A percentile compares a stretch with the other conserved stretches of the same genome.
Evolutionary conservation across 1,284 basidiomycete species (phyloP).

Genomic region (Rhodotorula sp.): DNA sequence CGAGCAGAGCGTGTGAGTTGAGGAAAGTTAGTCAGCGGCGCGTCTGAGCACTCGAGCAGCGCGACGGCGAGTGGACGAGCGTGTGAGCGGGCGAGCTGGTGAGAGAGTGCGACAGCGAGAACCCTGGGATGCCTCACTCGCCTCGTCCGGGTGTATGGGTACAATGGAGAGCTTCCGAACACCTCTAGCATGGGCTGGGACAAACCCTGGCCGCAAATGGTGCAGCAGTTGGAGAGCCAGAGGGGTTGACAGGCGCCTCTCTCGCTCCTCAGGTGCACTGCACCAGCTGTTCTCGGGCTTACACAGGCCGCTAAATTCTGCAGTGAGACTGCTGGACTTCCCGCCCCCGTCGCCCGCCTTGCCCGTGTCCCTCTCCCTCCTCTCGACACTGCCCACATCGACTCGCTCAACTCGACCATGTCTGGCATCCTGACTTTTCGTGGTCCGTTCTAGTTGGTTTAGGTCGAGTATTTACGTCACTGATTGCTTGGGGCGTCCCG

Average conservation of each 20-base stretch:
- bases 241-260: background rate
- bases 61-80: background rate
- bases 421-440: conserved; percentile 10
- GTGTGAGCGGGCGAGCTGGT: background rate
- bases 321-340: too few relatives aligned
- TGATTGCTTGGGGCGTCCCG: too few relatives aligned
- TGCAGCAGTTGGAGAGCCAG: too few relatives aligned
- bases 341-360: background rate
- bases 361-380: background rate
- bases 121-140: background rate
- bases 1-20: background rate
- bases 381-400: background rate
- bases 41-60: background rate
- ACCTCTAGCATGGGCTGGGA: too few relatives aligned
- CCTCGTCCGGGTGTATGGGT: too few relatives aligned
- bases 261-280: background rate
- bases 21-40: background rate
- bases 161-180: too few relatives aligned
- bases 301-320: too few relatives aligned
- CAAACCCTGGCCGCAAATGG: too few relatives aligned
- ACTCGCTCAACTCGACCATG: background rate
- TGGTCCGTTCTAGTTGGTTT: conserved; percentile 11
- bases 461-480: too few relatives aligned
- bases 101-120: background rate
- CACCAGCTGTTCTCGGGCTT: background rate